Evolutionary conservation across 176 grass and related monocot species (phyloP), one percentile per base, ranked within the genome.

Genomic region (Pharus latifolius): DNA sequence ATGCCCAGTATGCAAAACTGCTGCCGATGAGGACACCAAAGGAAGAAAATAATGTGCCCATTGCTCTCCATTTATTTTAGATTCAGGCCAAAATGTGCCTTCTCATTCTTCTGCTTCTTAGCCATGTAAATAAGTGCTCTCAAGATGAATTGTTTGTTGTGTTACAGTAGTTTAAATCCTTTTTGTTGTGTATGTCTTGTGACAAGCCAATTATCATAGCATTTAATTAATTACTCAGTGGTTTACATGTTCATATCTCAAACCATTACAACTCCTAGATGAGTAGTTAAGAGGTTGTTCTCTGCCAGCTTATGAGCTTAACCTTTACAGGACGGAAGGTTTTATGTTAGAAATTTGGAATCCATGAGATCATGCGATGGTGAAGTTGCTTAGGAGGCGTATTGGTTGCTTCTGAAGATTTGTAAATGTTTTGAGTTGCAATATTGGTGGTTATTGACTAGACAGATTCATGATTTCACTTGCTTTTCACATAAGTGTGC

Each of bases 1-100:
- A 24, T 99, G 96, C 59, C 96, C 96, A 19, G 74, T 99, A 8
- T 99, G 96, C 90, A 99, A 99, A 74, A 33, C 76, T 10, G 77
- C 79, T 5, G 96, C 84, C 9, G 74, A 73, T 32, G 85, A 92
- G 65, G 69, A 84, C 0, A 23, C 15, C n/a, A 18, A 41, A 52
- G 64, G 64, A 76, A 34, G 11, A 41, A 59, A n/a, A 48, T 66
- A 65, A 72, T 45, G 31, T 37, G 44, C 35, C 35, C n/a, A n/a
- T 62, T 40, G 61, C 56, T 43, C 49, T 65, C 14, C 20, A 76
- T 81, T 86, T 47, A 76, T 81, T 78, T 43, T 86, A 81, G 72
- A 33, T 16, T 76, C 43, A 77, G 49, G 10, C 28, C 14, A 20
- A 64, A 76, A 58, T 72, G 70, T 71, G 28, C 13, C 51, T 34